Evolutionary conservation across 257 asterid species (phyloP), one percentile per base, ranked within the genome.

Genomic region (Scutellaria baicalensis): DNA sequence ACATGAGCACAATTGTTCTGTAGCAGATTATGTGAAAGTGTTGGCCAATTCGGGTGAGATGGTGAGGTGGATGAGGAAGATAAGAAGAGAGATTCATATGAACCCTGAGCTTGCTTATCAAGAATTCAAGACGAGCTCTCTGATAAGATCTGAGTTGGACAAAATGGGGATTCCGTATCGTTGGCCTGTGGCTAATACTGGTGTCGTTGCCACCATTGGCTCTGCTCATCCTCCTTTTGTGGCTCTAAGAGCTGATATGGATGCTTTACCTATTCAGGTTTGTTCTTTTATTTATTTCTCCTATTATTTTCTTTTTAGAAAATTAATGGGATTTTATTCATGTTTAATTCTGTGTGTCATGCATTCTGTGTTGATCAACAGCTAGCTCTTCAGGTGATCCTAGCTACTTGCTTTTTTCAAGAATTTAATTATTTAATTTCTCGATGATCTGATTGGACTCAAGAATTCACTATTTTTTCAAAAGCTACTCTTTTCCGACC

Each of bases 161-260:
- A 63, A 35, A 51, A 70, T 85, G 84, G 87, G 82, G 23, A 35
- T 85, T 17, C 59, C 17, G 0, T 85, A 77, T 67, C 77, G 73
- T 31, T 85, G 83, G 82, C 91, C 91, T 42, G 86, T 79, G 65
- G 91, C 88, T 1, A 65, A 78, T 23, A 85, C 88, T 0, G 91
- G 91, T 9, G 79, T 83, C 0, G 84, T 81, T 0, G 91, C 85
- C 47, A 18, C 76, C 59, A 20, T 85, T 9, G 91, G 91, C 1
- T 74, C 84, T 0, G 91, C 88, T 6, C 9, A 50, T 27, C 84
- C 85, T 1, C 91, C 91, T 2, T 83, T 83, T 66, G 88, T 85
- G 12, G 91, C 91, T 44, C 84, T 85, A 6, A 77, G 91, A 67
- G 91, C 87, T 6, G 91, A 85, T 49, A 81, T 85, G 86, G 88